Evolutionary conservation across 352 stramenopile genomes (phyloP), one percentile per base, ranked within the genome.

Genomic region (Globisporangium sylvaticum): DNA sequence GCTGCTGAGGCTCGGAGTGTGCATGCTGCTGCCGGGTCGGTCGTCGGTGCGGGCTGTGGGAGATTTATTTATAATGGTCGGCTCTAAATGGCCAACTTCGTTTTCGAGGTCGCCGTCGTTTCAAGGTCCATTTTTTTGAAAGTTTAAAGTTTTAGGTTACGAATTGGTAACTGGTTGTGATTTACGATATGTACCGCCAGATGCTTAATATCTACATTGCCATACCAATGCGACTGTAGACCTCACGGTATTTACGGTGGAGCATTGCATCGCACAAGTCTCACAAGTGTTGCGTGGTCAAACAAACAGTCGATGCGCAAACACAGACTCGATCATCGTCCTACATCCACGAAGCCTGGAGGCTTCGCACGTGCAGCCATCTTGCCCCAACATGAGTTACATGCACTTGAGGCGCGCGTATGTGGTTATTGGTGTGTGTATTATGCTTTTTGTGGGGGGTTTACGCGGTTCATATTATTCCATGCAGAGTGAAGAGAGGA

Each of bases 1-100:
- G 62, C 32, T 59, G 32, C 24, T 62, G 62, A 39, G 58, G 59
- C 25, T 25, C 5, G 61, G 42, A 4, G 46, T 34, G 24, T 44
- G 37, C 62, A 50, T 60, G 55, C 31, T 59, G 54, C 52, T 54
- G 46, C n/a, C 3, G n/a, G 14, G 46, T 8, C 42, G 8, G 42
- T 54, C 46, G 48, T 22, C 48, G 48, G 20, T 14, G 46, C n/a
- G 3, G n/a, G 20, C 6, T 7, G 46, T 25, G 48, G 15, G 6
- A n/a, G 42, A 50, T 50, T 20, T 50, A 50, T 50, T 50, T 50
- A 50, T 22, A 50, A 20, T 20, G 37, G 1, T 44, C 14, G 34
- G 3, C 14, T 20, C 14, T 44, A n/a, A n/a, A n/a, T n/a, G n/a
- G n/a, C n/a, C 37, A 44, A 12, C 37, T 44, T 44, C 12, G 37